Percentiles rank a stretch among this genome's conserved stretches.
phyloP scores from a whole-genome alignment of 179 eudicot species.

The Nepenthes alata region DNA sequence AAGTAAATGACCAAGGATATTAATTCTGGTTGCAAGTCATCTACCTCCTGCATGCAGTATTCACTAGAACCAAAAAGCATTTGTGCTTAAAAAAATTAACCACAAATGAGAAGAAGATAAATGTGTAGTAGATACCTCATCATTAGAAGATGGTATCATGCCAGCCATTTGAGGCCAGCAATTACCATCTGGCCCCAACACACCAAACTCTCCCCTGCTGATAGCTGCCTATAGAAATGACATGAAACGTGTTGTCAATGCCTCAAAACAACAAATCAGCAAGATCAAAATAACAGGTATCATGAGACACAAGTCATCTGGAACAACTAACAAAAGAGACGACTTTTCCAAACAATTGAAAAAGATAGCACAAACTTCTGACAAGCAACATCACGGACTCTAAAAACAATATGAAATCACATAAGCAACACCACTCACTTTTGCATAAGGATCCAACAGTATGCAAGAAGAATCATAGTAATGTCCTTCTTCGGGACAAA shows the following conservation, averaged over 20 bases:
- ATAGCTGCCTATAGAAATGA: slow-evolving; percentile 57
- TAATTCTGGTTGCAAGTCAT: too few species aligned
- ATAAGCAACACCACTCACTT: slow-evolving; percentile 35
- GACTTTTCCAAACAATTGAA: neutral
- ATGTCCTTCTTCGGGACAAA: slow-evolving; percentile 68
- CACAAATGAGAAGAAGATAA: neutral
- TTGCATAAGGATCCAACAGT: slow-evolving; percentile 83
- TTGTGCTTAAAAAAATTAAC: too few species aligned
- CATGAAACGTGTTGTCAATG: slow-evolving; percentile 9
- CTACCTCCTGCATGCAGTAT: too few species aligned
- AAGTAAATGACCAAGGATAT: too few species aligned
- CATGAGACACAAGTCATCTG: neutral
- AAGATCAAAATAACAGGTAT: neutral
- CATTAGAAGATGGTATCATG: slow-evolving; percentile 55
- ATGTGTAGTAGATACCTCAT: slow-evolving; percentile 36
- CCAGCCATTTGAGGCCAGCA: slow-evolving; percentile 96
- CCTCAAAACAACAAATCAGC: slow-evolving; percentile 1
- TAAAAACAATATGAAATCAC: slow-evolving; percentile 4
- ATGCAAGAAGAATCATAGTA: slow-evolving; percentile 60
- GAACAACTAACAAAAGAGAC: neutral
- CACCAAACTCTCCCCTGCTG: slow-evolving; percentile 77
- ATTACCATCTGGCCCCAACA: slow-evolving; percentile 50
- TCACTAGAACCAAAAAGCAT: too few species aligned
- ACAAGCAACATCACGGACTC: neutral
- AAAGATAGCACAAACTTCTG: neutral